Percentiles rank a stretch among this genome's conserved stretches.
Conservation (phyloP, 371 early-diverging fungal species). For the Circinella minor region DNA sequence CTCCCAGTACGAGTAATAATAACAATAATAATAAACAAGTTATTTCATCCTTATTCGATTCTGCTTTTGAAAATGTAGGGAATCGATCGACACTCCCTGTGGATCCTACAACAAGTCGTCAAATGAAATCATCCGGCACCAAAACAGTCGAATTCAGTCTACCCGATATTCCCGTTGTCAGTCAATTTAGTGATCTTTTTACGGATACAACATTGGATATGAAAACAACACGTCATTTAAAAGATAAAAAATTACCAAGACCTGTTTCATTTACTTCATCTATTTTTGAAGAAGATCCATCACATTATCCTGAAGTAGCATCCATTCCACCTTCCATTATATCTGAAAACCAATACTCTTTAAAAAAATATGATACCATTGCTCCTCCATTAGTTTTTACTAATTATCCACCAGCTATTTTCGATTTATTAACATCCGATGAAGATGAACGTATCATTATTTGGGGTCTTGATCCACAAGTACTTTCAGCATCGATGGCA, state of each 20-base stretch:
- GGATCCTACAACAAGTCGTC: neutral
- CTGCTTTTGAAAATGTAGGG: constrained; percentile 26
- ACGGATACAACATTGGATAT: constrained; percentile 14
- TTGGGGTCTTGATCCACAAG: constrained; percentile 56
- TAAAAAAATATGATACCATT: constrained; percentile 9
- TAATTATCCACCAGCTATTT: constrained; percentile 51
- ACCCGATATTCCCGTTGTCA: constrained; percentile 47
- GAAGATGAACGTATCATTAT: constrained; percentile 60
- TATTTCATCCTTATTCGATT: constrained; percentile 33
- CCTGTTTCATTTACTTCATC: constrained; percentile 32
- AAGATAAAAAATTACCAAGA: neutral
- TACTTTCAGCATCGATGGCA: constrained; percentile 42
- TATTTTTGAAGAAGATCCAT: constrained; percentile 18
- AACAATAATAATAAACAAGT: constrained; percentile 13
- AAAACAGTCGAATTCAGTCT: constrained; percentile 23
- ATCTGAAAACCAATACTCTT: constrained; percentile 8
- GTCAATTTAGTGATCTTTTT: constrained; percentile 39
- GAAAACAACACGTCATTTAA: constrained; percentile 18
- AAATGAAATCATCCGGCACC: constrained; percentile 14
- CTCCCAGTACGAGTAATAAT: neutral
- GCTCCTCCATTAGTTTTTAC: constrained; percentile 35
- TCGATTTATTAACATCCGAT: constrained; percentile 57
- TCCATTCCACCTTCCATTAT: constrained; percentile 18
- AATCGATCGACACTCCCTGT: neutral
- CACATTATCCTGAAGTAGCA: constrained; percentile 19